These are phyloP conservation scores for Gastrodia elata DNA, from an alignment of 106 monocot genomes.

Conservation along the genomic window DNA sequence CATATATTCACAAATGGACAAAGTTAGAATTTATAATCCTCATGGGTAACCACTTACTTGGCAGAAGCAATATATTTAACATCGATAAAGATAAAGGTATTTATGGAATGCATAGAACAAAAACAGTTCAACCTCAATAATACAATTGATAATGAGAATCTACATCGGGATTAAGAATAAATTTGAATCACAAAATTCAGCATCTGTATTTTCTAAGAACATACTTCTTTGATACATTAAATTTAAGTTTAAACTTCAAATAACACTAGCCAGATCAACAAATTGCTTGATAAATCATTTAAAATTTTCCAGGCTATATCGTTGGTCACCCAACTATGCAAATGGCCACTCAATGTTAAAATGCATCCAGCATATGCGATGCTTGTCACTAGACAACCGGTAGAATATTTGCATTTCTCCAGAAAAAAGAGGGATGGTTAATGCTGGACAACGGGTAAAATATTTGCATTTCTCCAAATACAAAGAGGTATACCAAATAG, in stretches of 20 bases:
- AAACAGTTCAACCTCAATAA: neutral
- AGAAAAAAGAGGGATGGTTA: neutral
- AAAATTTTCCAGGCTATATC: neutral
- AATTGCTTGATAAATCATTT: neutral
- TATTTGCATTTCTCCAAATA: neutral
- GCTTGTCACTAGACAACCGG: no score
- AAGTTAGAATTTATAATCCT: neutral
- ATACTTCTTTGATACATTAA: neutral
- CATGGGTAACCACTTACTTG: neutral
- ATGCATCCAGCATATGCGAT: neutral
- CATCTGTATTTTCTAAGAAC: neutral
- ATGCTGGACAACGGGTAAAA: no score
- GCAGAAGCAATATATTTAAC: neutral
- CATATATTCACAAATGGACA: conserved; percentile 3
- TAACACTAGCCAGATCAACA: neutral
- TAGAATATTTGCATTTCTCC: no score
- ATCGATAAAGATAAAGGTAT: neutral
- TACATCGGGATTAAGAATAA: neutral
- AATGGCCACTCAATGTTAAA: neutral
- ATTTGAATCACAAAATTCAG: neutral
- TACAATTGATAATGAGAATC: neutral
- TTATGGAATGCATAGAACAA: neutral
- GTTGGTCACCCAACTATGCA: neutral
- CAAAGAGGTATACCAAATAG: neutral
- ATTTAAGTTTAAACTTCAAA: neutral